Evolutionary conservation across 805 yeast genomes (phyloP).

Genomic region (Ascoidea tarda): DNA sequence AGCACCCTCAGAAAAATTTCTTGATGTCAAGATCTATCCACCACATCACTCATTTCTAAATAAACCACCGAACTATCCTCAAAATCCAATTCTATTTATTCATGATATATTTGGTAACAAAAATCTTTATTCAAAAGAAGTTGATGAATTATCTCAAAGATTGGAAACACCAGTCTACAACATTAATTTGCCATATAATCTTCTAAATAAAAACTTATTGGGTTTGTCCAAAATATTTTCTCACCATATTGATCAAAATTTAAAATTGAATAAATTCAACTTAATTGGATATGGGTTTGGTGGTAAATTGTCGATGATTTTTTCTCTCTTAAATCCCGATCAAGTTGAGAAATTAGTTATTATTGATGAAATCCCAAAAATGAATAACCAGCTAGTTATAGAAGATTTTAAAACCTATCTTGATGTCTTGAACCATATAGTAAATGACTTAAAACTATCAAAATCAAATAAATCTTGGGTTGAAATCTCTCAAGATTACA

Average conservation of each 20-base stretch:
- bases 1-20: too few species aligned
- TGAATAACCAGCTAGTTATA: neutral
- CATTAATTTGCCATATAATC: constrained; percentile 4
- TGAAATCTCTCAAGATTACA: constrained; percentile 2
- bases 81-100: constrained; percentile 8
- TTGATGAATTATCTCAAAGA: constrained; percentile 7
- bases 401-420: constrained; percentile 2
- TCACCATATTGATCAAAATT: neutral
- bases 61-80: constrained; percentile 7
- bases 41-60: constrained; percentile 9
- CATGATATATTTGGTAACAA: constrained; percentile 5
- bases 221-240: constrained; percentile 1
- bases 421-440: constrained; percentile 2
- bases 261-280: constrained; percentile 2
- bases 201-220: neutral
- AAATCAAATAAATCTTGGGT: constrained; percentile 6
- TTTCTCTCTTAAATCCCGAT: neutral
- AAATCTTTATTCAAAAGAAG: constrained; percentile 3
- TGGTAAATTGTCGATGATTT: constrained; percentile 5
- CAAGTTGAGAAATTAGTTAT: constrained; percentile 5
- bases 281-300: constrained; percentile 10
- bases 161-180: constrained; percentile 8
- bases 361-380: constrained; percentile 6
- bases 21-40: constrained; percentile 3
- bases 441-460: constrained; percentile 1